Base-by-base conservation (phyloP, 257 asterid species). In the Avicennia marina region DNA sequence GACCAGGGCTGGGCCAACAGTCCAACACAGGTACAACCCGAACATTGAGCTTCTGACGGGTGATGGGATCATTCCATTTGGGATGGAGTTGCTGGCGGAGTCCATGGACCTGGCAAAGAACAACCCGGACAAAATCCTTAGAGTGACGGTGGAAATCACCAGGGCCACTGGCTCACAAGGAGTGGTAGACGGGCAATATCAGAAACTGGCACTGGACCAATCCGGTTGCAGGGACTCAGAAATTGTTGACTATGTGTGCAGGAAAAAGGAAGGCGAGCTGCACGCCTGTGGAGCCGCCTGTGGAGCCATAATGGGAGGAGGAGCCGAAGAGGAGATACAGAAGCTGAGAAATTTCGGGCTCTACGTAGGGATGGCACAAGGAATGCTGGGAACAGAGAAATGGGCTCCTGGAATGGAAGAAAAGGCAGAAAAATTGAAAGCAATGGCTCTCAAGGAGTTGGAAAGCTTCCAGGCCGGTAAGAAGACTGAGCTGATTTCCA, bases 281-380 rank as follows among this genome's bases (percentile, higher is more conserved):
- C 78, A 85, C 50, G 81, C 77, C 1, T 85, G 95, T 34, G 96
- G 84, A 8, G 90, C 86, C 7, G 87, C 90, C 3, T 85, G 94
- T 60, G 96, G 96, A 2, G 96, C 90, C 43, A 82, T 85, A 56
- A 47, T 88, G 48, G 95, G 90, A 10, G 96, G 89, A 4, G 96
- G 80, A 8, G 66, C 33, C 55, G 95, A 78, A 4, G 85, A 36
- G 29, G 81, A 82, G 43, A 63, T 88, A 0, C 75, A 73, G 57
- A 79, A 58, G 12, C 59, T 88, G 66, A 83, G 87, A 41, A 81
- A 45, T 0, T 83, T 67, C 24, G 96, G 94, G 51, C 53, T 73
- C 34, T 77, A 73, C 40, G 74, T 64, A 0, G 96, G 95, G 11
- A 82, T 53, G 56, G 53, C 77, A 6, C 68, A 75, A 48, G 90